Base-by-base conservation (phyloP, 768 basidiomycete species). In the Pluteus cervinus region DNA sequence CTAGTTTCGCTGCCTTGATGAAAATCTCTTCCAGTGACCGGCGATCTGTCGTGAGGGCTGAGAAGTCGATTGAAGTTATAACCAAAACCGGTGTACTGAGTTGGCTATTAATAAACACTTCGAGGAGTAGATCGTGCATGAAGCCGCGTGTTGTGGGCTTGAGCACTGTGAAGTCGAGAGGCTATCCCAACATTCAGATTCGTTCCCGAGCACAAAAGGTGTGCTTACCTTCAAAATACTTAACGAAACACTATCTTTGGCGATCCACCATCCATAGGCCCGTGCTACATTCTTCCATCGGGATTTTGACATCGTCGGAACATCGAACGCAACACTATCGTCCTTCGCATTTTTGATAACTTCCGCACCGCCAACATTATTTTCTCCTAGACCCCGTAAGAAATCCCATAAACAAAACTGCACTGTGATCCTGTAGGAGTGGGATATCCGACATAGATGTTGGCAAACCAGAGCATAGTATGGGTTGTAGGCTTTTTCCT, bases 391-490 rank as follows among this genome's bases (percentile, higher is more conserved):
- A 42, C 88, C 88, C 7, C 94, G 83, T 20, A 98, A 62, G 55
- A 98, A 93, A 55, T 99, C 96, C 96, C 96, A 99, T 5, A 98
- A 62, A 48, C 81, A 88, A 57, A 88, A 98, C 52, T 97, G 96
- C 15, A 97, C 66, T 2, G 96, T 97, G 48, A 97, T 84, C 51
- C 79, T 87, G 66, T 91, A 81, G 4, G 84, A 76, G 54, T 94
- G 90, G 0, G 90, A 81, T 7, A 63, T 65, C 7, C 72, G 68
- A 52, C 88, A 87, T 20, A 97, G 77, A 9, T 88, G 81, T 47
- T 89, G 83, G 44, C 79, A 79, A 24, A 98, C 81, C 33, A 98
- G 78, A 5, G 88, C 75, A 59, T 98, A 98, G 61, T 89, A 99
- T 0, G 94, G 94, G 51, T 99, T 99, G 63, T 94, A 97, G 1